Conservation (phyloP, 768 basidiomycete species). For the Suillus decipiens region DNA sequence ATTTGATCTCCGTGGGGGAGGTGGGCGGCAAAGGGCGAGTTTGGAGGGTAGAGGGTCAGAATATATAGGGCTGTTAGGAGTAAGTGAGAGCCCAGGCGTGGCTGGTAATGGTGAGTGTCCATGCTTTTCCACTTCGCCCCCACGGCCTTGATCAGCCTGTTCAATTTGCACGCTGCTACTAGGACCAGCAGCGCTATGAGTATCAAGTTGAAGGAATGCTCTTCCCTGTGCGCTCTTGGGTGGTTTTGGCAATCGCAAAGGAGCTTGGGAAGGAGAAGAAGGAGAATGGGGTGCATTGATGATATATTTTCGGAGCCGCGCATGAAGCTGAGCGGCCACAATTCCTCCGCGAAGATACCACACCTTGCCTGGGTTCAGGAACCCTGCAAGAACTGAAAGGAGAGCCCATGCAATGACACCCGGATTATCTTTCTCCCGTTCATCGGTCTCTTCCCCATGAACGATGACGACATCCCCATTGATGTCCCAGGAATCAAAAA, state of each 20-base stretch:
- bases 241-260: slow-evolving; percentile 21
- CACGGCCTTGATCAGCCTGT: neutral
- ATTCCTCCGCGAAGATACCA: slow-evolving; percentile 78
- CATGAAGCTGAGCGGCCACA: slow-evolving; percentile 58
- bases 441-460: slow-evolving; percentile 79
- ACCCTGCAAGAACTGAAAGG: slow-evolving; percentile 59
- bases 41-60: slow-evolving; percentile 73
- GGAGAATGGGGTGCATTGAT: slow-evolving; percentile 22
- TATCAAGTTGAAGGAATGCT: slow-evolving; percentile 73
- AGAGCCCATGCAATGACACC: slow-evolving; percentile 70
- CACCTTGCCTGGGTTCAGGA: slow-evolving; percentile 55
- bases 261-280: slow-evolving; percentile 12
- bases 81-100: slow-evolving; percentile 51
- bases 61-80: slow-evolving; percentile 42
- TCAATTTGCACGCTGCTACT: slow-evolving; percentile 24
- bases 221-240: slow-evolving; percentile 36
- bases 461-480: slow-evolving; percentile 71
- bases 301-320: slow-evolving; percentile 54
- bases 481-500: slow-evolving; percentile 57
- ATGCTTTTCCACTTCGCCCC: slow-evolving; percentile 57
- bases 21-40: slow-evolving; percentile 50
- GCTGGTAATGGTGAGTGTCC: slow-evolving; percentile 55
- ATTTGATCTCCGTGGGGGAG: slow-evolving; percentile 60
- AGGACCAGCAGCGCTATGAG: slow-evolving; percentile 49
- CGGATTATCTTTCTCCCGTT: slow-evolving; percentile 56